Base-by-base conservation (phyloP, 257 asterid species). In the Eucommia ulmoides region DNA sequence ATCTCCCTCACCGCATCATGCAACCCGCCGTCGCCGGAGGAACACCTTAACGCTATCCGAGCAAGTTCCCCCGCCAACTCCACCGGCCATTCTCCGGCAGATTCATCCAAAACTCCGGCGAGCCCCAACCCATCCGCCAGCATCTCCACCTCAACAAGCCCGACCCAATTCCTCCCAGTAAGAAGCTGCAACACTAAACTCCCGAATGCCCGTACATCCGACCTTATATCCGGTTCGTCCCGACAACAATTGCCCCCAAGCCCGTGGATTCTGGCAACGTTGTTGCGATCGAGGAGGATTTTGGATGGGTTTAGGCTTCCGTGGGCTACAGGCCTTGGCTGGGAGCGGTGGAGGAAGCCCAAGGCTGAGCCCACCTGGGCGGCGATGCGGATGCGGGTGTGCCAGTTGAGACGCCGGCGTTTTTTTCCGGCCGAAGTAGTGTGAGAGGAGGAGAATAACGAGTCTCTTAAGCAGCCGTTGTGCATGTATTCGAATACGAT, bases 61-160 rank as follows among this genome's bases (percentile, higher is more conserved):
- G 65, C 77, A 45, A 83, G 75, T 29, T 77, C 80, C 33, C 61
- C 51, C n/a, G 84, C 84, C 70, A 83, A 65, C 44, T 75, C 88
- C 71, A 56, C n/a, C 12, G 87, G 87, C 94, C 94, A 83, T 23
- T 65, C 65, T 41, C 84, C 84, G 7, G 72, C 81, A 47, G 29
- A 56, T 47, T 49, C 57, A 66, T 75, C 83, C 50, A 75, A 55
- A 17, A 65, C 60, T 19, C 24, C 68, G 23, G 50, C 23, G 8
- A 61, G 60, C n/a, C 50, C 45, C 47, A 49, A 49, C 14, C 23
- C 25, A 8, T 66, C 78, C 71, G 65, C 58, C 63, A 51, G 25
- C 20, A 56, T 46, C 12, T 61, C 61, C 63, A 62, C 77, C 26
- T 65, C 73, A 2, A 50, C 56, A 22, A 66, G 41, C 49, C 56